Evolutionary conservation across 176 grass and related monocot genomes (phyloP).

Genomic region (Oryza glumipatula): DNA sequence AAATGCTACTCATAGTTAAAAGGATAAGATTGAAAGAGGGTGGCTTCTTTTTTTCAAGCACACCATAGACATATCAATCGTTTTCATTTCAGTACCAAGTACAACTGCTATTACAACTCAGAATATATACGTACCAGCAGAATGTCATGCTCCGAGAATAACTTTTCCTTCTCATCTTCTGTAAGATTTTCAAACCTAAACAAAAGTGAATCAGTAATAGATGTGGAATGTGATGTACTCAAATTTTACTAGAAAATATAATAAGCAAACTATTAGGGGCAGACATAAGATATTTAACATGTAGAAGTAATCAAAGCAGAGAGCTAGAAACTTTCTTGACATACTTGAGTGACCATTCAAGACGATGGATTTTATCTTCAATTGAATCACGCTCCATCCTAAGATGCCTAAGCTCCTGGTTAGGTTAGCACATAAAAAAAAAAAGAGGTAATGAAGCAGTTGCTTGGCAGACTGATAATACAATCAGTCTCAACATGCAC

Average conservation of each 20-base stretch:
- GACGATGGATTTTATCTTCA: slow-evolving; percentile 90
- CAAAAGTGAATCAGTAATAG: slow-evolving; percentile 19
- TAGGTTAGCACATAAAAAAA: slow-evolving; percentile 3
- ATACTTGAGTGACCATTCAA: slow-evolving; percentile 95
- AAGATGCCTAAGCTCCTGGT: slow-evolving; percentile 78
- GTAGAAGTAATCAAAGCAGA: not conserved
- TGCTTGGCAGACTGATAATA: not conserved
- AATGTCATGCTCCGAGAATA: slow-evolving; percentile 52
- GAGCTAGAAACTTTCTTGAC: slow-evolving; percentile 35
- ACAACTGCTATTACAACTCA: slow-evolving; percentile 15
- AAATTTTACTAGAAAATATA: not conserved
- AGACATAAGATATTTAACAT: not conserved
- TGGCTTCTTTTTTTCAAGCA: not conserved
- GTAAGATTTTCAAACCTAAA: slow-evolving; percentile 67
- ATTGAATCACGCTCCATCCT: slow-evolving; percentile 84
- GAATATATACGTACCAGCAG: slow-evolving; percentile 57
- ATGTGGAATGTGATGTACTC: not conserved
- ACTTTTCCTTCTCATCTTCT: slow-evolving; percentile 49
- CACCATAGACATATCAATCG: not conserved
- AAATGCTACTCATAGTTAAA: no score
- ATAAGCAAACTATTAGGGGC: not conserved
- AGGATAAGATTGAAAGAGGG: no score
- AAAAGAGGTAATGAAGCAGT: slow-evolving; percentile 6
- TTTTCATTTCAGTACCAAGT: slow-evolving; percentile 6
- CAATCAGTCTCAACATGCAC: slow-evolving; percentile 32